These are phyloP conservation scores for Leishmania major DNA, from an alignment of 208 protist species.

Conservation along the genomic window DNA sequence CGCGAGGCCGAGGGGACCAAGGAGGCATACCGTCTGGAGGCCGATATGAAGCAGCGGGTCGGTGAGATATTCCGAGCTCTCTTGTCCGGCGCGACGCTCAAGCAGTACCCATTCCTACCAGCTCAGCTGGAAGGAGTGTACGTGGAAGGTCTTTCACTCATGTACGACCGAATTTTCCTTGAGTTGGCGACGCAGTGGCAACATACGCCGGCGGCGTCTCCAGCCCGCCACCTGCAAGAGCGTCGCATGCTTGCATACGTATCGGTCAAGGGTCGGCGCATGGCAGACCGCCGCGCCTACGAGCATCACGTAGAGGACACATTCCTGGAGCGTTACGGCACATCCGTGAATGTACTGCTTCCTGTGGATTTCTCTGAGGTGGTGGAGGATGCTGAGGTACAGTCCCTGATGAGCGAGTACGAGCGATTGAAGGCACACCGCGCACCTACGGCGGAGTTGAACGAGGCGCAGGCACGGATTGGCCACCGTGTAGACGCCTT, in stretches of 20 bases:
- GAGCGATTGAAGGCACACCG: slow-evolving; percentile 30
- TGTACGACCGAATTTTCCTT: slow-evolving; percentile 49
- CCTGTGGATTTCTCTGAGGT: slow-evolving; percentile 64
- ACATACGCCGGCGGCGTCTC: neutral
- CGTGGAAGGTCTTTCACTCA: slow-evolving; percentile 54
- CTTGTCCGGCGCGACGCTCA: slow-evolving; percentile 48
- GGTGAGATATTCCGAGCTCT: slow-evolving; percentile 61
- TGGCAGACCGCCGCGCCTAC: slow-evolving; percentile 36
- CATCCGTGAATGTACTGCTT: slow-evolving; percentile 51
- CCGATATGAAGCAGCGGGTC: slow-evolving; percentile 51
- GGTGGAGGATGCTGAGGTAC: slow-evolving; percentile 52
- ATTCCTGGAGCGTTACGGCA: slow-evolving; percentile 38
- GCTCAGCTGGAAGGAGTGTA: slow-evolving; percentile 44
- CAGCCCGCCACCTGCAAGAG: slow-evolving; percentile 32
- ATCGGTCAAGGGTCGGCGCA: slow-evolving; percentile 39
- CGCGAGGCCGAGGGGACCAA: slow-evolving; percentile 18
- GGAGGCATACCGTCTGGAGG: slow-evolving; percentile 43
- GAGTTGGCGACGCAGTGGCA: slow-evolving; percentile 34
- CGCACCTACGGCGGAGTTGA: slow-evolving; percentile 19
- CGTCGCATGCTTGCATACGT: slow-evolving; percentile 42
- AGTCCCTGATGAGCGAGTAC: slow-evolving; percentile 26
- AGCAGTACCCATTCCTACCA: slow-evolving; percentile 63
- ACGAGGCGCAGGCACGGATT: slow-evolving; percentile 19
- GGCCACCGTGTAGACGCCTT: slow-evolving; percentile 33
- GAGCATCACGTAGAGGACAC: slow-evolving; percentile 33